Evolutionary conservation across 2,329 filamentous ascomycete species (phyloP), one percentile per base, ranked within the genome.

Genomic region (Botrytis galanthina): DNA sequence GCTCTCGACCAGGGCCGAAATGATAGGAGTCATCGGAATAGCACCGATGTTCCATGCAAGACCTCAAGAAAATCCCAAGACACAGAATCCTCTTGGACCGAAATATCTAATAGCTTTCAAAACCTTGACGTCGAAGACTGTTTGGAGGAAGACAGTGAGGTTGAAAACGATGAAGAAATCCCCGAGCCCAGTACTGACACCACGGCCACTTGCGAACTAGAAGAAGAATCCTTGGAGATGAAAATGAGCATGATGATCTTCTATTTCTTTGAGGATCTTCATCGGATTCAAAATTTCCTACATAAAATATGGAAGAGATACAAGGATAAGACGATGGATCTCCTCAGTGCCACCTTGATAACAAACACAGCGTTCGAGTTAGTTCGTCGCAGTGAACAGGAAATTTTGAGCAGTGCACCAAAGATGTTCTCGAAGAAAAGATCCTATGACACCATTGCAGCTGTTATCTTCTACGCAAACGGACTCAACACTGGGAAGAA

Each of bases 21-120:
- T 2, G 71, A 69, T 61, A 63, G 60, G n/a, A 75, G 37, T 18
- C 37, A 51, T 68, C 57, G 20, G 22, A 39, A 39, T 14, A 61
- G 6, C 10, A 20, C 5, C 1, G 5, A 39, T 39, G 6, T 26
- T 26, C 1, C 22, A 51, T n/a, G 22, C 48, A 51, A 51, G 22
- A n/a, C 48, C 4, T 14, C 48, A n/a, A n/a, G 22, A 14, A n/a
- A 51, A 0, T 6, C 22, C 4, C 22, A 51, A n/a, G 22, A n/a
- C 22, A 51, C 22, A 2, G 48, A n/a, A 26, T 12, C 46, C 3
- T n/a, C 22, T 51, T 51, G 46, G 46, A 51, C 22, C 5, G 46
- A 51, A 26, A n/a, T 4, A 14, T 51, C 4, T 10, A 51, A 51
- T 8, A 51, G 22, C 3, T 51, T 51, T 51, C 46, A 51, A 51